Conservation (phyloP, 2,329 filamentous ascomycete genomes). For the Aureobasidium namibiae region DNA sequence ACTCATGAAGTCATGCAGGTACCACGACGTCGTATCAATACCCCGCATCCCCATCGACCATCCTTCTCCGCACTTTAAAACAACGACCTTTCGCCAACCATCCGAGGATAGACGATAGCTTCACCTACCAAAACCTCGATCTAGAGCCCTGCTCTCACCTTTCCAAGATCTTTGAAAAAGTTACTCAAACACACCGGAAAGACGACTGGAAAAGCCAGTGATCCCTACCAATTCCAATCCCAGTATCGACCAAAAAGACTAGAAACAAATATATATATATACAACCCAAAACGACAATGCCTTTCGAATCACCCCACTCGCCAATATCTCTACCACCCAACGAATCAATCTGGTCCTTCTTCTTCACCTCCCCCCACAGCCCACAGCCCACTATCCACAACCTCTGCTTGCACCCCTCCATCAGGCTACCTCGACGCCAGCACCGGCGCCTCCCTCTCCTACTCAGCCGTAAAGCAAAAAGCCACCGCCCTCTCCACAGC, state of each 20-base stretch:
- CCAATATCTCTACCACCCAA: slow-evolving; percentile 40
- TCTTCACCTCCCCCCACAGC: slow-evolving; percentile 52
- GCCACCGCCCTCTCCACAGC: slow-evolving; percentile 54
- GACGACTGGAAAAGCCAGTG: no score
- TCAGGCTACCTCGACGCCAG: slow-evolving; percentile 50
- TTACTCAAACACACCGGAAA: background rate
- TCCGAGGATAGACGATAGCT: background rate
- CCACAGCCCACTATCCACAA: slow-evolving; percentile 23
- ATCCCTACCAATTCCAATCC: background rate
- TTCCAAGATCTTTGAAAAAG: background rate
- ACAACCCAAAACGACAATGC: slow-evolving; percentile 7
- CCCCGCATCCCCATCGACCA: background rate
- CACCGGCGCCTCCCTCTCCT: slow-evolving; percentile 52
- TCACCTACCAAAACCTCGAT: background rate
- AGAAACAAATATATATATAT: background rate
- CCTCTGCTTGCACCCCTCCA: slow-evolving; percentile 29
- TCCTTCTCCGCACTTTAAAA: background rate
- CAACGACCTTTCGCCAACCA: background rate
- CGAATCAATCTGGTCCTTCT: slow-evolving; percentile 53
- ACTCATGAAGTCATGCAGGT: background rate
- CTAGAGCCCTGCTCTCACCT: background rate
- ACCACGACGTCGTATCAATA: background rate
- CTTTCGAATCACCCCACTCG: slow-evolving; percentile 32
- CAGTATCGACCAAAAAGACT: background rate
- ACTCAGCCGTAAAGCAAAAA: slow-evolving; percentile 48